Evolutionary conservation across 1,284 basidiomycete genomes (phyloP).

Genomic region (Sporisorium scitamineum): DNA sequence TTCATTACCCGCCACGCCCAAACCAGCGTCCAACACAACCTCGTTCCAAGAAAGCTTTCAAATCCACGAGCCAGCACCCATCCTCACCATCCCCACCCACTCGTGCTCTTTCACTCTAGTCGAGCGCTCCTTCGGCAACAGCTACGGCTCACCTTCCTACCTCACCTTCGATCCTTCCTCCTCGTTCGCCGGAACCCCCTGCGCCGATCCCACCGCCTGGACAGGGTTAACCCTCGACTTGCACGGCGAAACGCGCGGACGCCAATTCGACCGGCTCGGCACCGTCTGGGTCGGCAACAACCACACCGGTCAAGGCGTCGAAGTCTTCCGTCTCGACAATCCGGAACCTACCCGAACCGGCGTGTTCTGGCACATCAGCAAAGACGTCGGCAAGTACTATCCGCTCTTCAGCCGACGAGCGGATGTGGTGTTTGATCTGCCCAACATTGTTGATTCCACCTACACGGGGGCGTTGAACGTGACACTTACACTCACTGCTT

Average conservation of each 20-base stretch:
- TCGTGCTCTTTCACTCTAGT: constrained; percentile 39
- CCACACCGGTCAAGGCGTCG: constrained; percentile 39
- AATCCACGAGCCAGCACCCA: constrained; percentile 27
- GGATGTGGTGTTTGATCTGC: constrained; percentile 52
- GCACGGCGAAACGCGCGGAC: constrained; percentile 33
- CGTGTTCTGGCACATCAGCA: constrained; percentile 44
- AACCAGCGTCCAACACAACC: not conserved
- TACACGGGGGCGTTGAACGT: constrained; percentile 54
- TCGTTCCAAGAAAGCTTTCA: constrained; percentile 24
- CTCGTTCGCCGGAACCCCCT: constrained; percentile 15
- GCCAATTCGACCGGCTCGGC: constrained; percentile 58
- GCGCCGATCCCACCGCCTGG: constrained; percentile 42
- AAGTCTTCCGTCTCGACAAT: constrained; percentile 58
- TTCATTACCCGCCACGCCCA: not conserved
- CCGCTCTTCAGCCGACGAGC: constrained; percentile 29
- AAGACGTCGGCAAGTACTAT: constrained; percentile 54
- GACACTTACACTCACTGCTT: constrained; percentile 35
- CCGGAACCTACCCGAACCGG: constrained; percentile 52
- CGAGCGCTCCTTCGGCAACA: constrained; percentile 45
- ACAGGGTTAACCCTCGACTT: constrained; percentile 40
- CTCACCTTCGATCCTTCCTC: constrained; percentile 21
- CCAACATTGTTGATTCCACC: constrained; percentile 55
- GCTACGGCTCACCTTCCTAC: constrained; percentile 44
- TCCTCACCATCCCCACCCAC: constrained; percentile 8
- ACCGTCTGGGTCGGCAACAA: constrained; percentile 43